Base-by-base conservation (phyloP, 1,284 basidiomycete genomes). In the Porodaedalea pini region DNA sequence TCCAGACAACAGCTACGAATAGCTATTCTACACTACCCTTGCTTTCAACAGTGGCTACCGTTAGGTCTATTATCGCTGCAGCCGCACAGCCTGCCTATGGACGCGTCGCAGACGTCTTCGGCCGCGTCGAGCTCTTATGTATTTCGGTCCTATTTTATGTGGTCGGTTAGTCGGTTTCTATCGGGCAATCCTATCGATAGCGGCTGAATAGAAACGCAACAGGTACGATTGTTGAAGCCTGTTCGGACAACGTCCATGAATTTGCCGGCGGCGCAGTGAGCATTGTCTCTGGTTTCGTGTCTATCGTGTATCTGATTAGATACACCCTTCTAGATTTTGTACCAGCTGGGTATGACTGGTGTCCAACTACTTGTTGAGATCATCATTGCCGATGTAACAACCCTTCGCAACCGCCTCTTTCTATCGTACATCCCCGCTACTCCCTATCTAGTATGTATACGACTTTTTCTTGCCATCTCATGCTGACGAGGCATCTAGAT, bases 301-400 rank as follows among this genome's bases (percentile, higher is more conserved):
- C 13, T 15, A 19, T 17, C 32, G 25, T n/a, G 37, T 37, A 17
- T 48, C 34, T 34, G 36, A 53, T 40, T 13, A 17, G 53, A 45
- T 54, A 43, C 23, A 15, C 39, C 41, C 13, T 7, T 52, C 17
- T 17, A 54, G 53, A 47, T 54, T 32, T 10, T 51, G 1, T 69
- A 71, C 56, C 69, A 74, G 61, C 64, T 74, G 54, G 72, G 72
- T 11, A 69, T 69, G 60, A 68, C 66, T 25, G 67, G 68, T 2
- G 68, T 73, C 53, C 69, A 71, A 52, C 68, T 75, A 11, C 58
- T 69, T 27, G 64, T 74, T 39, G 72, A 74, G 60, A 65, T 76
- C 50, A 58, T 76, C 53, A 71, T 76, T 47, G 74, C 69, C 50
- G 75, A 77, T 63, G 63, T 67, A 19, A 72, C 74, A 0, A 69